phyloP scores from a whole-genome alignment of 2,329 filamentous ascomycete species.

The Pseudogymnoascus sp. region DNA sequence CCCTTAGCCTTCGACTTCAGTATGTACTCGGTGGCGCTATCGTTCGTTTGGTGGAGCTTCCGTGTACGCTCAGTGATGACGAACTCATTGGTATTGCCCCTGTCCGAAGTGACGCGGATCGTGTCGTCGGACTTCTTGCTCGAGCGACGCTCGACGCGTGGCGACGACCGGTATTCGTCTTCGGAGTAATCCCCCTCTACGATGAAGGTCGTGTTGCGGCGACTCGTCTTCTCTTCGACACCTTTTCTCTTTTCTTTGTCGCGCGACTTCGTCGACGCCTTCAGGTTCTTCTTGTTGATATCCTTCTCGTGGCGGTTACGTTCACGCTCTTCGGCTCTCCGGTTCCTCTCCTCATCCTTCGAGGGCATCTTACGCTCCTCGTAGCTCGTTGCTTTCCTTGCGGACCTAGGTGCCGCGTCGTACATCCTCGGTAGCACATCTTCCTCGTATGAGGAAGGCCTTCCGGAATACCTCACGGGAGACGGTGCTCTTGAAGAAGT shows the following conservation, averaged over 20 bases:
- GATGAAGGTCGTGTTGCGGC: constrained; percentile 16
- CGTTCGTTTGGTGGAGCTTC: constrained; percentile 20
- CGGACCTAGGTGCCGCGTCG: constrained; percentile 33
- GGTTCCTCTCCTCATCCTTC: constrained; percentile 29
- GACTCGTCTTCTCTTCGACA: constrained; percentile 24
- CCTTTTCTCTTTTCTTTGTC: constrained; percentile 34
- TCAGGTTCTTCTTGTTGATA: constrained; percentile 22
- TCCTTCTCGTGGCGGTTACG: constrained; percentile 26
- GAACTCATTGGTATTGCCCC: neutral
- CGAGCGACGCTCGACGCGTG: constrained; percentile 13
- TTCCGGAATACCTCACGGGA: neutral
- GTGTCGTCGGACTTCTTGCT: constrained; percentile 13
- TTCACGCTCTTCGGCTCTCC: constrained; percentile 27
- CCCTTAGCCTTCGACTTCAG: constrained; percentile 16
- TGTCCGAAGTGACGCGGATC: neutral
- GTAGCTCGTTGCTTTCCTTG: constrained; percentile 42
- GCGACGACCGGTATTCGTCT: constrained; percentile 12
- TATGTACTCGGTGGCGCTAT: constrained; percentile 25
- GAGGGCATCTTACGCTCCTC: constrained; percentile 29
- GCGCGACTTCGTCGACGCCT: constrained; percentile 27
- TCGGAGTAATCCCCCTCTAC: constrained; percentile 24
- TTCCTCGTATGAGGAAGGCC: constrained; percentile 39
- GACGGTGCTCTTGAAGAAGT: neutral
- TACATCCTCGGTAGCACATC: constrained; percentile 35
- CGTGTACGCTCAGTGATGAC: constrained; percentile 1